phyloP scores from a whole-genome alignment of 2,329 filamentous ascomycete genomes.

The Scleromitrula shiraiana region DNA sequence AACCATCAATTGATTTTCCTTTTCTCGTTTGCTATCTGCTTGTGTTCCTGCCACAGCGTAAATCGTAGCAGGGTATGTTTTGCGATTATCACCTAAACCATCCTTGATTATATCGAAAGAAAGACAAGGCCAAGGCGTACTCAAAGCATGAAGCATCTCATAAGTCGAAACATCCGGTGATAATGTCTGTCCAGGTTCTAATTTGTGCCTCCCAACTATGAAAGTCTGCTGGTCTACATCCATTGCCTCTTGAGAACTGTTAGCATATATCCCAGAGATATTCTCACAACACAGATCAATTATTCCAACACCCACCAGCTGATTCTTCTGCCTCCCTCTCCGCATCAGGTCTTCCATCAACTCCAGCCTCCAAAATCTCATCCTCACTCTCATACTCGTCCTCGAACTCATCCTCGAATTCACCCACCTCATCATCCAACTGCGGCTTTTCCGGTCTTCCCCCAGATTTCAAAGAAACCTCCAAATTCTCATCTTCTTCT shows the following conservation, averaged over 20 bases:
- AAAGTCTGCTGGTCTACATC: constrained; percentile 91
- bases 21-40: constrained; percentile 64
- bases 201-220: constrained; percentile 87
- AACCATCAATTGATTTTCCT: constrained; percentile 90
- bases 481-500: constrained; percentile 38
- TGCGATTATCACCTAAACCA: constrained; percentile 77
- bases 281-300: neutral
- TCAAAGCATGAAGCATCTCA: constrained; percentile 92
- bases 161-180: constrained; percentile 91
- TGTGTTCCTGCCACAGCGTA: constrained; percentile 95
- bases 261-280: constrained; percentile 13
- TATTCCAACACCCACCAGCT: constrained; percentile 42
- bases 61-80: constrained; percentile 88
- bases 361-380: constrained; percentile 88
- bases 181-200: constrained; percentile 84
- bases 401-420: constrained; percentile 95
- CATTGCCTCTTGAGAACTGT: constrained; percentile 58
- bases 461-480: constrained; percentile 50
- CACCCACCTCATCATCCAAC: constrained; percentile 53
- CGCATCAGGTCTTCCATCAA: constrained; percentile 84
- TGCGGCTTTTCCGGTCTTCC: constrained; percentile 57
- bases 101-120: constrained; percentile 92
- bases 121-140: constrained; percentile 92
- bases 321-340: constrained; percentile 87
- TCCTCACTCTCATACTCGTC: constrained; percentile 87